A percentile compares a stretch with the other conserved stretches of the same genome.
phyloP scores from a whole-genome alignment of 1,284 basidiomycete genomes.

The Hymenochaete sp. region DNA sequence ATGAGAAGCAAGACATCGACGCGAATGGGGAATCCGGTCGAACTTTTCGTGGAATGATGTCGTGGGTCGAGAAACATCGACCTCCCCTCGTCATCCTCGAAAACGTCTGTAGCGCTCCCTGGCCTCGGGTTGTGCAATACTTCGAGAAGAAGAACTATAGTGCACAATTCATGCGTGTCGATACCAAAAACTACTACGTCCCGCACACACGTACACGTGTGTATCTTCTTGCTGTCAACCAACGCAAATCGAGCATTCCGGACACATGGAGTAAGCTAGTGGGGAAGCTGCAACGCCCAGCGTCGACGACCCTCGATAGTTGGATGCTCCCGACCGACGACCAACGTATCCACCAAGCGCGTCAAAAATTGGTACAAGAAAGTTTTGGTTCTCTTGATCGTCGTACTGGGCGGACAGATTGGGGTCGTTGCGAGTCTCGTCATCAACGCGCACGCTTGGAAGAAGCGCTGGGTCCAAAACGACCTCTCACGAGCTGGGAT shows the following conservation, averaged over 20 bases:
- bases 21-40: constrained; percentile 85
- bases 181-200: constrained; percentile 92
- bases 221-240: constrained; percentile 76
- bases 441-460: constrained; percentile 85
- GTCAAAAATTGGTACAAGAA: constrained; percentile 73
- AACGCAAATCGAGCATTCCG: constrained; percentile 49
- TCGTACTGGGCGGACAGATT: constrained; percentile 71
- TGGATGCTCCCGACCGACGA: constrained; percentile 90
- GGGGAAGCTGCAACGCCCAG: constrained; percentile 66
- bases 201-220: constrained; percentile 89
- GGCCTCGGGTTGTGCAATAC: constrained; percentile 68
- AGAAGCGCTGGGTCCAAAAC: constrained; percentile 73
- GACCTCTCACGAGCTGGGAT: constrained; percentile 89
- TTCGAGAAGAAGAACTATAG: constrained; percentile 76
- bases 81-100: constrained; percentile 90
- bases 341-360: constrained; percentile 81
- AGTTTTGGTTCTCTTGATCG: constrained; percentile 51
- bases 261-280: constrained; percentile 67
- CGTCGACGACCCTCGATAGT: constrained; percentile 83
- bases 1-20: constrained; percentile 84
- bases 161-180: constrained; percentile 65
- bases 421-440: constrained; percentile 87
- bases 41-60: constrained; percentile 87
- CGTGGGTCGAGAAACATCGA: constrained; percentile 81
- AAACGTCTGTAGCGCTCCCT: constrained; percentile 90